Evolutionary conservation across 1,284 basidiomycete species (phyloP).

Genomic region (Phellopilus nigrolimitatus): DNA sequence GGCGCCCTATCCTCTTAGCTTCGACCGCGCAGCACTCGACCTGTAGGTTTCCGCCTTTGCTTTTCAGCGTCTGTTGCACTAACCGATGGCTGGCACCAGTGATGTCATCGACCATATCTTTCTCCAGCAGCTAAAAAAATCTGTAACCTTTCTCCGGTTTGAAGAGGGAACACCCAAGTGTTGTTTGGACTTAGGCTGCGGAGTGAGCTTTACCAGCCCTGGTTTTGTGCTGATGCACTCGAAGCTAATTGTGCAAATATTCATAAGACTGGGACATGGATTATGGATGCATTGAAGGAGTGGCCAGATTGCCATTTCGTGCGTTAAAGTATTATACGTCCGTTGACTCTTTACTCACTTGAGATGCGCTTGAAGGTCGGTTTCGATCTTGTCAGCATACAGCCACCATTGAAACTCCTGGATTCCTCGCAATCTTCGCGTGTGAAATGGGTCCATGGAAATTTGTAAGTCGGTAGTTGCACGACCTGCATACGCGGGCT

Average conservation of each 20-base stretch:
- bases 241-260: conserved; percentile 6
- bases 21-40: conserved; percentile 59
- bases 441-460: conserved; percentile 67
- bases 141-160: conserved; percentile 54
- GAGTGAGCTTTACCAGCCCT: conserved; percentile 41
- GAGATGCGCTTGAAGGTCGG: conserved; percentile 46
- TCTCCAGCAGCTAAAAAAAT: conserved; percentile 42
- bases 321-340: conserved; percentile 28
- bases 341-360: conserved; percentile 1
- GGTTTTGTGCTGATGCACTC: not conserved
- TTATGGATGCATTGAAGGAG: conserved; percentile 64
- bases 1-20: conserved; percentile 66
- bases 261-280: conserved; percentile 60
- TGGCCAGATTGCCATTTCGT: conserved; percentile 68
- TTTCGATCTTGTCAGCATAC: conserved; percentile 69
- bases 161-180: conserved; percentile 39
- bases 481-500: not conserved
- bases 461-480: conserved; percentile 50
- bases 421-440: conserved; percentile 46
- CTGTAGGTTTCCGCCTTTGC: conserved; percentile 43
- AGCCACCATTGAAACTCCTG: conserved; percentile 50
- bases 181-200: conserved; percentile 66
- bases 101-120: conserved; percentile 56
- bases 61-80: not conserved
- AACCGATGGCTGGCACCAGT: conserved; percentile 29